A percentile compares a stretch with the other conserved stretches of the same genome.
Evolutionary conservation across 1,284 basidiomycete species (phyloP).

Genomic region (Coniferiporia sulphurascens): DNA sequence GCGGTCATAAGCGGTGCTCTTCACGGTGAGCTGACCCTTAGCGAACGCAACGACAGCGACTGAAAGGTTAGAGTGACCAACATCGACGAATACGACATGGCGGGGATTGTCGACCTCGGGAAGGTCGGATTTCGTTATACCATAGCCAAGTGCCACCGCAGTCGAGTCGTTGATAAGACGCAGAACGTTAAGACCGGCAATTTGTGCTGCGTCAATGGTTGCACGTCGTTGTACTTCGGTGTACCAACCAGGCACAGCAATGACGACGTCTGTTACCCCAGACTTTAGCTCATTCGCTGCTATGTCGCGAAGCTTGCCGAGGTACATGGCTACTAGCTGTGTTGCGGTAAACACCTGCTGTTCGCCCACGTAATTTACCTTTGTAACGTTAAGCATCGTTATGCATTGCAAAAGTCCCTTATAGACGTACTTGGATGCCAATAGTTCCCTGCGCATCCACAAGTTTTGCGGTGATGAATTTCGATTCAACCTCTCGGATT

Average conservation of each 20-base stretch:
- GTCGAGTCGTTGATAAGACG: slow-evolving; percentile 95
- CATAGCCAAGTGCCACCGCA: slow-evolving; percentile 89
- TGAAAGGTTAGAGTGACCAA: slow-evolving; percentile 87
- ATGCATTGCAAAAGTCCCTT: background rate
- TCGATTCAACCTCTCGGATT: slow-evolving; percentile 77
- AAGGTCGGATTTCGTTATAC: slow-evolving; percentile 94
- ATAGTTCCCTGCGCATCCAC: slow-evolving; percentile 79
- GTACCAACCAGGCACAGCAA: slow-evolving; percentile 93
- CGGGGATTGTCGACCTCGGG: slow-evolving; percentile 78
- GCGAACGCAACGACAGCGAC: slow-evolving; percentile 85
- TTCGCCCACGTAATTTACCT: slow-evolving; percentile 89
- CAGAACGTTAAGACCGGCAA: slow-evolving; percentile 84
- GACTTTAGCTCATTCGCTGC: slow-evolving; percentile 80
- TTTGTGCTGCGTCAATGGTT: slow-evolving; percentile 80
- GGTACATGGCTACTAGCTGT: slow-evolving; percentile 82
- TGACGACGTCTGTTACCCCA: slow-evolving; percentile 83
- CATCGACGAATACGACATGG: slow-evolving; percentile 87
- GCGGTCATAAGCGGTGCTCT: slow-evolving; percentile 82
- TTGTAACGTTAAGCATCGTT: background rate
- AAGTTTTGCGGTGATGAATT: slow-evolving; percentile 81
- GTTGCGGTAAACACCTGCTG: slow-evolving; percentile 73
- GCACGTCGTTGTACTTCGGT: slow-evolving; percentile 89
- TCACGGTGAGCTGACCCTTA: slow-evolving; percentile 86
- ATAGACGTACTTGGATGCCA: slow-evolving; percentile 69
- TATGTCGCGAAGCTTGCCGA: slow-evolving; percentile 85